phyloP scores from a whole-genome alignment of 73 alveolate species.

The Uronychia setigera region DNA sequence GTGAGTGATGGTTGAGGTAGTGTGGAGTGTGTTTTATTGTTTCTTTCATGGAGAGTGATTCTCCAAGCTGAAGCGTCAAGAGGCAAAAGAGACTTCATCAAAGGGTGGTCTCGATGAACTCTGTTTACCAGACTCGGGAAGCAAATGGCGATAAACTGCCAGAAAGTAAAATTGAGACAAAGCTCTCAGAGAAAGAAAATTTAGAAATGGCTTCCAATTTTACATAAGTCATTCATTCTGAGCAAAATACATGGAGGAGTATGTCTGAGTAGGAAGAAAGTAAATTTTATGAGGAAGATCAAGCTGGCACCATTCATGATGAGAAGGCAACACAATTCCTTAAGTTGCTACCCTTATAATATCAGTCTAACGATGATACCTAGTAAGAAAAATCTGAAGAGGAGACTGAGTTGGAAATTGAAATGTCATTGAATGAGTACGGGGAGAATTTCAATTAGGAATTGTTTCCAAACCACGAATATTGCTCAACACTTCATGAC shows the following conservation, averaged over 20 bases:
- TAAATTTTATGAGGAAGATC: too few relatives aligned
- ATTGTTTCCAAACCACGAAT: neutral
- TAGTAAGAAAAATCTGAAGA: neutral
- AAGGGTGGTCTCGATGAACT: neutral
- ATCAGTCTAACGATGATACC: neutral
- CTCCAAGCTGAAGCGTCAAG: neutral
- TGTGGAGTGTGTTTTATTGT: too few relatives aligned
- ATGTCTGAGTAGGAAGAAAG: too few relatives aligned
- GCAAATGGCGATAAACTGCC: neutral
- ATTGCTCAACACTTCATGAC: neutral
- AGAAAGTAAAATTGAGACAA: neutral
- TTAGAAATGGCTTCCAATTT: neutral
- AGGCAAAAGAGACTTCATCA: neutral
- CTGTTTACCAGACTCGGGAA: neutral
- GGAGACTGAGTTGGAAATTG: neutral
- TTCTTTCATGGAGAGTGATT: neutral
- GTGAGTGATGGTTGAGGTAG: slow-evolving; percentile 4
- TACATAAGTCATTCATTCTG: too few relatives aligned
- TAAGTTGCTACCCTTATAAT: neutral
- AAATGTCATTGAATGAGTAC: neutral
- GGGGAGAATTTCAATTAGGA: neutral
- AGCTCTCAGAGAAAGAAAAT: neutral
- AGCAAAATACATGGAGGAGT: too few relatives aligned
- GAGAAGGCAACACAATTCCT: neutral
- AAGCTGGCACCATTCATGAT: too few relatives aligned